Percentiles rank a stretch among this genome's conserved stretches.
Evolutionary conservation across 2,329 filamentous ascomycete genomes (phyloP).

Genomic region (Clonostachys sp.): DNA sequence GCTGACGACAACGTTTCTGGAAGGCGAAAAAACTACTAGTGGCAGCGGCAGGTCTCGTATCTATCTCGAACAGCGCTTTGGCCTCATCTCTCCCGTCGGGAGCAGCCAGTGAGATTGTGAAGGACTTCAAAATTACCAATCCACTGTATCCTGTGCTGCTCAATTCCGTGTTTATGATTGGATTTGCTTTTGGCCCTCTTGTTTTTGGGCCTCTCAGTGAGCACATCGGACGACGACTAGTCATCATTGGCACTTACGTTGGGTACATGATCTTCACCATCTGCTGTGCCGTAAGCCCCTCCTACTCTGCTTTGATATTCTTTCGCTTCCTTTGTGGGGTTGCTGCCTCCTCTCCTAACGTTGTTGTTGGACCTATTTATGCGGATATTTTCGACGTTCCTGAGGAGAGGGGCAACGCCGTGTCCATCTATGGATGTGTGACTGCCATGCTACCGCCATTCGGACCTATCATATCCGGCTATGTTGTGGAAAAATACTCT

Average conservation of each 20-base stretch:
- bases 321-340: conserved; percentile 27
- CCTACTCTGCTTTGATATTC: conserved; percentile 33
- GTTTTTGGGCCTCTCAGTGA: not conserved
- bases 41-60: too few species aligned
- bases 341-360: conserved; percentile 22
- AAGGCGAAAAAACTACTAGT: too few species aligned
- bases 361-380: conserved; percentile 22
- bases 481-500: conserved; percentile 19
- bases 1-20: too few species aligned
- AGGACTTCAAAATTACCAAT: not conserved
- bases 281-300: conserved; percentile 28
- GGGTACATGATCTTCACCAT: not conserved
- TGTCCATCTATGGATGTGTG: not conserved
- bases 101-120: not conserved
- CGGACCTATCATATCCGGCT: not conserved
- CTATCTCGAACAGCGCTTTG: too few species aligned
- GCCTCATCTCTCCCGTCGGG: not conserved
- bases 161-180: not conserved
- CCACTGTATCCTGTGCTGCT: not conserved
- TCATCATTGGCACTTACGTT: not conserved
- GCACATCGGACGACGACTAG: not conserved
- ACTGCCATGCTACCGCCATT: not conserved
- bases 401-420: not conserved
- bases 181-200: not conserved
- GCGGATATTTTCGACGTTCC: conserved; percentile 19